A percentile compares a stretch with the other conserved stretches of the same genome.
Conservation (phyloP, 1,139 yeast species). For the Scheffersomyces quercinus region DNA sequence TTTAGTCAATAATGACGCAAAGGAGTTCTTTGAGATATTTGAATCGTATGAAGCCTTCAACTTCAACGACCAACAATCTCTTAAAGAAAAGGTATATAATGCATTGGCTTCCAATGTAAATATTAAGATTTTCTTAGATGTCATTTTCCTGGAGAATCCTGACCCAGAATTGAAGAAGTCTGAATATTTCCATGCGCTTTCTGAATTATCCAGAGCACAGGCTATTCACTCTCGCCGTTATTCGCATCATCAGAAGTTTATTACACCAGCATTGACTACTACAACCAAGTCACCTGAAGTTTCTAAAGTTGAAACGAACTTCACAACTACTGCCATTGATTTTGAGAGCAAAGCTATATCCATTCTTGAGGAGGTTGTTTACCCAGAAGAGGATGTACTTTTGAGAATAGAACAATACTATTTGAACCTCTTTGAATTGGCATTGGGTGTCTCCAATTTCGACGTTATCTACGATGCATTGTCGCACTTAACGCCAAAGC, state of each 20-base stretch:
- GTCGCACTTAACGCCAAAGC: slow-evolving; percentile 17
- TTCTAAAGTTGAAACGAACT: slow-evolving; percentile 14
- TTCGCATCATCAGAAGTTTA: slow-evolving; percentile 6
- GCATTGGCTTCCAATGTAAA: slow-evolving; percentile 16
- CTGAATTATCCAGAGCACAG: slow-evolving; percentile 28
- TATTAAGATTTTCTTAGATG: slow-evolving; percentile 21
- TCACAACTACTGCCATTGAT: slow-evolving; percentile 27
- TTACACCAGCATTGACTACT: slow-evolving; percentile 4
- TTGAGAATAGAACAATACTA: slow-evolving; percentile 19
- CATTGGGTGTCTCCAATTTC: slow-evolving; percentile 27
- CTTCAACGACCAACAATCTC: slow-evolving; percentile 9
- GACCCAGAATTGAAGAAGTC: slow-evolving; percentile 19
- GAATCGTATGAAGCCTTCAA: slow-evolving; percentile 16
- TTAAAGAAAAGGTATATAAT: slow-evolving; percentile 20
- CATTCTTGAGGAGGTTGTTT: slow-evolving; percentile 11
- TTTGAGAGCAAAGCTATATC: slow-evolving; percentile 37
- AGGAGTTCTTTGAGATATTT: slow-evolving; percentile 24
- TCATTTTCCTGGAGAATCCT: slow-evolving; percentile 17
- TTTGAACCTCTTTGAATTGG: slow-evolving; percentile 31
- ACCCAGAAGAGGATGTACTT: not conserved
- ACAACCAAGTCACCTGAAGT: slow-evolving; percentile 4
- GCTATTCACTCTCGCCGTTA: slow-evolving; percentile 6
- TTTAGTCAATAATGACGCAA: slow-evolving; percentile 30
- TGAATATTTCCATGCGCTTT: slow-evolving; percentile 37
- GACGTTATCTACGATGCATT: slow-evolving; percentile 27